phyloP scores from a whole-genome alignment of 2,329 filamentous ascomycete species.

The Trichoderma sp. region DNA sequence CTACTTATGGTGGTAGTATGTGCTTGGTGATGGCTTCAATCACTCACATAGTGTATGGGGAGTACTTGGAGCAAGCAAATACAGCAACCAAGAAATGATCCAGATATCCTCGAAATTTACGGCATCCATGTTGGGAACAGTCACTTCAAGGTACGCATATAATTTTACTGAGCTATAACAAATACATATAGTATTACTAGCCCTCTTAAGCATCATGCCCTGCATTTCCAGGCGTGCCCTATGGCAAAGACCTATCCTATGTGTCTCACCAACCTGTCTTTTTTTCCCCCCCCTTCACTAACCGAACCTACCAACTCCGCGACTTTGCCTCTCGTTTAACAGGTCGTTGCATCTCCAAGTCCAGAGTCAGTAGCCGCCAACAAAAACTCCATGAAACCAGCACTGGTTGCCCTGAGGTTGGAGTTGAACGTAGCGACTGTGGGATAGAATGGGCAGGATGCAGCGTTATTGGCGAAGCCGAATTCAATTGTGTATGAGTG shows the following conservation, averaged over 20 bases:
- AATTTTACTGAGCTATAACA: neutral
- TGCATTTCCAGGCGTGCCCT: neutral
- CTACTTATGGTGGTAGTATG: neutral
- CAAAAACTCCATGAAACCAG: constrained; percentile 48
- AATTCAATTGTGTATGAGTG: constrained; percentile 48
- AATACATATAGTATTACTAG: neutral
- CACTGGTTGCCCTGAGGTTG: constrained; percentile 43
- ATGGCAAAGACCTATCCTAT: neutral
- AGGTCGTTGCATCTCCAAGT: neutral
- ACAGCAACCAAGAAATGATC: no score
- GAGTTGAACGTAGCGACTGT: constrained; percentile 39
- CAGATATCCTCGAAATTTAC: neutral
- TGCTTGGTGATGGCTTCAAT: no score
- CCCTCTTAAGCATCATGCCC: neutral
- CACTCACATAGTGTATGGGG: no score
- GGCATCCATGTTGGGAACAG: neutral
- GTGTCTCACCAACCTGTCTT: neutral
- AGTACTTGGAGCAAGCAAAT: no score
- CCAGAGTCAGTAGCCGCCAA: constrained; percentile 24
- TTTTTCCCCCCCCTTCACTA: neutral
- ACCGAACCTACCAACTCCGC: neutral
- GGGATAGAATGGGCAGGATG: constrained; percentile 45
- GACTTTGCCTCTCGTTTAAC: neutral
- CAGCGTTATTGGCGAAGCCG: constrained; percentile 29
- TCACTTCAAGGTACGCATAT: neutral